Conservation (phyloP, 2,329 filamentous ascomycete genomes). For the Ophiostoma tasmaniense region DNA sequence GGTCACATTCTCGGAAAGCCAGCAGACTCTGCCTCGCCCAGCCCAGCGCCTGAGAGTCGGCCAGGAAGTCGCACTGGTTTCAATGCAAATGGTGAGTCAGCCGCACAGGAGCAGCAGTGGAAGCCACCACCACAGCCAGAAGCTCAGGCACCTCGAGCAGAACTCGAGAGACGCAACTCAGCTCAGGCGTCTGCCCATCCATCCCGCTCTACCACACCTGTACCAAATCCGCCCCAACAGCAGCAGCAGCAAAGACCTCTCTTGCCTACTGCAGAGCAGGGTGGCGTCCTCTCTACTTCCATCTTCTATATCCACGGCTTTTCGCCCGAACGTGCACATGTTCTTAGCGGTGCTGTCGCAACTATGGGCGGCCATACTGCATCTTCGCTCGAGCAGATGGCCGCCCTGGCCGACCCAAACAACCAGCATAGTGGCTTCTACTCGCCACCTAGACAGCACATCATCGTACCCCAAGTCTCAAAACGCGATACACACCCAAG, state of each 20-base stretch:
- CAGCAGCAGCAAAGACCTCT: neutral
- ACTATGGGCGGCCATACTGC: slow-evolving; percentile 41
- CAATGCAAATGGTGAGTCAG: neutral
- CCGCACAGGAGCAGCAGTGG: neutral
- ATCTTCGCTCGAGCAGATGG: slow-evolving; percentile 35
- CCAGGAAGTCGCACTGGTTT: neutral
- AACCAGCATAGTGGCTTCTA: slow-evolving; percentile 12
- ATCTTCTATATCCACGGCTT: slow-evolving; percentile 56
- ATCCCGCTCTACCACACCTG: neutral
- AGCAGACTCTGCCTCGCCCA: neutral
- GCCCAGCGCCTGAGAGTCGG: neutral
- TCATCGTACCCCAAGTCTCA: slow-evolving; percentile 48
- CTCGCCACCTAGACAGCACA: slow-evolving; percentile 34
- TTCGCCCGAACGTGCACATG: slow-evolving; percentile 39
- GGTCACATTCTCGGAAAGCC: slow-evolving; percentile 64
- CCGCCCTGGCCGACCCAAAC: slow-evolving; percentile 25
- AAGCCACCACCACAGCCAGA: neutral
- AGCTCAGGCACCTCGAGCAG: neutral
- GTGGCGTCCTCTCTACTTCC: slow-evolving; percentile 39
- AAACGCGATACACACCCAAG: slow-evolving; percentile 37
- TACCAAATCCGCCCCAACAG: neutral
- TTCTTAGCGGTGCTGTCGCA: slow-evolving; percentile 39
- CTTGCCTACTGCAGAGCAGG: neutral
- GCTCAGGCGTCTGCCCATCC: neutral
- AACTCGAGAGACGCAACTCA: neutral